Evolutionary conservation across 2,329 filamentous ascomycete species (phyloP).

Genomic region (Aspergillus texensis): DNA sequence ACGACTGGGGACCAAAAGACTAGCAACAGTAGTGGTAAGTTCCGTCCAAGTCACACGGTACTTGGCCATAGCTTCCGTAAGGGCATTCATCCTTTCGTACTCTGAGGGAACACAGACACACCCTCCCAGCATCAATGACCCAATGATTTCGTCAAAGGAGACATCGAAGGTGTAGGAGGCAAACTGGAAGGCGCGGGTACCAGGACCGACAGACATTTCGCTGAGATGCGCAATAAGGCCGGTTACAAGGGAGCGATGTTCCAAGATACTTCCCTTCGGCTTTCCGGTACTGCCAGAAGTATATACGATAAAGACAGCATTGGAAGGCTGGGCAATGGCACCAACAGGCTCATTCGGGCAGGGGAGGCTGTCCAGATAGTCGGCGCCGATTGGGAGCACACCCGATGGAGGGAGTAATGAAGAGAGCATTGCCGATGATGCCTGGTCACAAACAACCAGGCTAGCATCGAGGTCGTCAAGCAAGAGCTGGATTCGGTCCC

Average conservation of each 20-base stretch:
- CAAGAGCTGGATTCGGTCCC: not conserved
- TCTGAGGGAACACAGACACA: slow-evolving; percentile 7
- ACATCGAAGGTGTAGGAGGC: slow-evolving; percentile 1
- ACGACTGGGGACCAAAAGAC: not conserved
- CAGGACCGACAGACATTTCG: not conserved
- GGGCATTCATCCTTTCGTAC: not conserved
- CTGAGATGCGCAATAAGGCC: not conserved
- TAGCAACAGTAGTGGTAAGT: not conserved
- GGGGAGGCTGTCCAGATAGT: not conserved
- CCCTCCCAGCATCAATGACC: slow-evolving; percentile 1
- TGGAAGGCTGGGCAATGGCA: not conserved
- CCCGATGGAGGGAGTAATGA: not conserved
- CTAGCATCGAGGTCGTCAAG: not conserved
- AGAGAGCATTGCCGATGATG: not conserved
- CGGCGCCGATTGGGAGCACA: not conserved
- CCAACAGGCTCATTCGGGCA: not conserved
- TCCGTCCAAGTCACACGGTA: not conserved
- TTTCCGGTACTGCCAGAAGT: slow-evolving; percentile 7
- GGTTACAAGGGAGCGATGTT: not conserved
- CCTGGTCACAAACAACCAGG: not conserved
- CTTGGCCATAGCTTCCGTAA: not conserved
- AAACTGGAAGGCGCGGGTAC: slow-evolving; percentile 7
- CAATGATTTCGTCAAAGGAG: not conserved
- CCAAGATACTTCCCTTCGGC: slow-evolving; percentile 4
- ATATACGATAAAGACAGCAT: slow-evolving; percentile 1